Evolutionary conservation across 176 grass and related monocot species (phyloP).

Genomic region (Chloris gayana): DNA sequence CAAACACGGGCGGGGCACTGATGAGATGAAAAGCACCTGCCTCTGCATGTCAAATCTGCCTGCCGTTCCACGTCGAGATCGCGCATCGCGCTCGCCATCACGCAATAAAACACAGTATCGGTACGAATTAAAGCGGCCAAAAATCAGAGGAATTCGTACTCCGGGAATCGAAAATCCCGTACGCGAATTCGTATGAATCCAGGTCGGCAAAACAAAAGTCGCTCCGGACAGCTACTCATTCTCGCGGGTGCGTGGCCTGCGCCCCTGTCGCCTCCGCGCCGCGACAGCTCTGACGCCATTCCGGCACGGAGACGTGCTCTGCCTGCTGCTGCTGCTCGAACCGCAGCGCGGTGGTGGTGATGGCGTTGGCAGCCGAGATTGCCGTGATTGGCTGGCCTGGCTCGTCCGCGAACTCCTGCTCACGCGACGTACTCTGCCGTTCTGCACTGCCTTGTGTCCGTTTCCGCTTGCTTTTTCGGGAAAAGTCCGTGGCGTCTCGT

Average conservation of each 20-base stretch:
- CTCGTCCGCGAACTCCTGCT: not conserved
- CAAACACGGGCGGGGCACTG: not conserved
- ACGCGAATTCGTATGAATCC: no score
- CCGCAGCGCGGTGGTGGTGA: not conserved
- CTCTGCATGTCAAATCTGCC: no score
- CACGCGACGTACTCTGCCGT: not conserved
- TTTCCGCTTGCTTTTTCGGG: not conserved
- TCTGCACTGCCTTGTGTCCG: no score
- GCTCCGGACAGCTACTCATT: not conserved
- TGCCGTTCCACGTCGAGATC: constrained; percentile 15
- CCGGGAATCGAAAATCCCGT: no score
- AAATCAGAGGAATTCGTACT: not conserved
- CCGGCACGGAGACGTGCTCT: not conserved
- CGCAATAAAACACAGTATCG: not conserved
- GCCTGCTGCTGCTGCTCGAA: no score
- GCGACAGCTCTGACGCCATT: constrained; percentile 28
- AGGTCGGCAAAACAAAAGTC: constrained; percentile 1
- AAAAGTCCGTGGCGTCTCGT: not conserved
- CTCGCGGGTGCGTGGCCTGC: not conserved
- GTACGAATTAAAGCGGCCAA: not conserved
- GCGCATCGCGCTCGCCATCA: not conserved
- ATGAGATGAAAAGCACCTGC: not conserved
- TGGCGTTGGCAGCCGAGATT: not conserved
- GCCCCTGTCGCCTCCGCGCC: not conserved
- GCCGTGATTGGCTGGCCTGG: not conserved